These are phyloP conservation scores for Colletotrichum chlorophyti DNA, from an alignment of 2,329 filamentous ascomycete species.

Conservation along the genomic window DNA sequence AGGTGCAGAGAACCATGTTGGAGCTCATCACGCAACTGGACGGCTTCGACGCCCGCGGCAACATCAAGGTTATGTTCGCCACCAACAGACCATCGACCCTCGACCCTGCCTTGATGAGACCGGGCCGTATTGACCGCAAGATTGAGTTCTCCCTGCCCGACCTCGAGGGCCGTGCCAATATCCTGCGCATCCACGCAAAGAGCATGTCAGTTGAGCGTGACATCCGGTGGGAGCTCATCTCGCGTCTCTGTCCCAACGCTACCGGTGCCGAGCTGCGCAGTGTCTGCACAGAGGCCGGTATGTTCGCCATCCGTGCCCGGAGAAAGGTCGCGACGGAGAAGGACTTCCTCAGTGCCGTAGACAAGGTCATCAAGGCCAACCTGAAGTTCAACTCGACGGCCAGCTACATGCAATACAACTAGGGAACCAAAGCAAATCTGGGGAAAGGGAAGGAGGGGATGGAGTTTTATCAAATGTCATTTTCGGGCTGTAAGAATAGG, in stretches of 20 bases:
- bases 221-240: slow-evolving; percentile 98
- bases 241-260: slow-evolving; percentile 93
- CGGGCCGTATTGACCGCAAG: slow-evolving; percentile 96
- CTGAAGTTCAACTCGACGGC: slow-evolving; percentile 99
- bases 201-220: slow-evolving; percentile 99
- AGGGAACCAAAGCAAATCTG: slow-evolving; percentile 41
- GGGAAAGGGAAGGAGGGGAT: not conserved
- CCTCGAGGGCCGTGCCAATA: slow-evolving; percentile 96
- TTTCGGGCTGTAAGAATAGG: slow-evolving; percentile 34
- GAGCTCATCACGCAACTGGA: slow-evolving; percentile 97
- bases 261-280: slow-evolving; percentile 95
- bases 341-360: slow-evolving; percentile 96
- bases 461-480: slow-evolving; percentile 20
- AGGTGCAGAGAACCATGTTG: slow-evolving; percentile 97
- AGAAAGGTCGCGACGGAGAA: slow-evolving; percentile 99
- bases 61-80: slow-evolving; percentile 99
- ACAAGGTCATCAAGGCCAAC: slow-evolving; percentile 99
- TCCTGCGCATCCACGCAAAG: slow-evolving; percentile 98
- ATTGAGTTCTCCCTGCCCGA: slow-evolving; percentile 98
- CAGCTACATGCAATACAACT: slow-evolving; percentile 99
- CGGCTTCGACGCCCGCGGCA: slow-evolving; percentile 93
- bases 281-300: slow-evolving; percentile 97
- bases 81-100: slow-evolving; percentile 96
- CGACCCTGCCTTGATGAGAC: slow-evolving; percentile 96
- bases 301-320: slow-evolving; percentile 94